Evolutionary conservation across 1,284 basidiomycete species (phyloP), one percentile per base, ranked within the genome.

Genomic region (Coriolopsis trogii): DNA sequence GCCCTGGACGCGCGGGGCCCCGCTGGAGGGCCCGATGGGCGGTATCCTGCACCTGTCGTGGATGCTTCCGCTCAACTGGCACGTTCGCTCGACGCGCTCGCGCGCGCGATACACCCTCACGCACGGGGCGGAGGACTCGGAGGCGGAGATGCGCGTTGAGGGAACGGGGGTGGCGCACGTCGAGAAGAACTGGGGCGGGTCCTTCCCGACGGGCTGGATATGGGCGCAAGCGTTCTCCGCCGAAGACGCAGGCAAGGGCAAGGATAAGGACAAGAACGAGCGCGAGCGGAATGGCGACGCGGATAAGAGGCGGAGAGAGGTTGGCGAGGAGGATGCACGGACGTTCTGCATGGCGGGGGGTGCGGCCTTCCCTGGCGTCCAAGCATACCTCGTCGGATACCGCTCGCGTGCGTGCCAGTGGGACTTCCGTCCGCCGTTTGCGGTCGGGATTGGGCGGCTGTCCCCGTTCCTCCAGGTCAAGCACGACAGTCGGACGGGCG

Each of bases 131-230:
- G 13, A n/a, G 37, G 37, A 28, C 31, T 38, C 45, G 58, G 52
- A 21, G 43, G 31, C 2, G 55, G 16, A 12, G 12, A 33, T 20
- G 30, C 58, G 20, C 37, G n/a, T 41, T 10, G 33, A 30, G 16
- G 56, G 53, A 24, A 38, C 46, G 9, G 64, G 60, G 26, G 44
- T 44, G 20, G 49, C 64, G n/a, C 64, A 66, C 41, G 29, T 60
- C 42, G 64, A 66, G 53, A 66, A 66, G 61, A 66, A 64, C 62
- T 66, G 63, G 64, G 63, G 63, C 36, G 50, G 48, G 36, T 57
- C 60, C 16, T 66, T 66, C 42, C 63, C 63, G 16, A 20, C 18
- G 3, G 63, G 63, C 15, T 66, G 64, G 64, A 58, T 66, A 47
- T 66, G 64, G 64, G 55, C 60, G 31, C 63, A 66, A 29, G 39